Evolutionary conservation across 2,329 filamentous ascomycete genomes (phyloP).

Genomic region (Botryosphaeria dothidea): DNA sequence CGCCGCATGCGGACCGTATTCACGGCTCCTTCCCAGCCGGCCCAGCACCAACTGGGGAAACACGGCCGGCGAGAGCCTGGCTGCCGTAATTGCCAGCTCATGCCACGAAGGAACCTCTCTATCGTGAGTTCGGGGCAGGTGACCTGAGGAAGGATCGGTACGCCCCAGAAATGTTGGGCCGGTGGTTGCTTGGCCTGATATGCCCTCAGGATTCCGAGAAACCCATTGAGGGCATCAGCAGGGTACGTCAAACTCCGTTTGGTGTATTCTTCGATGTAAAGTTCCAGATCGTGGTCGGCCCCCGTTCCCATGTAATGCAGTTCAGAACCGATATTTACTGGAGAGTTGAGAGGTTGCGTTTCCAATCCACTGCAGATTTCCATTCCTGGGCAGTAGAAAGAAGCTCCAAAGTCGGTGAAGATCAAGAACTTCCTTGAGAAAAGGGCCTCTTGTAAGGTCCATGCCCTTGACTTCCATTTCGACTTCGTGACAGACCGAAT

Average conservation of each 20-base stretch:
- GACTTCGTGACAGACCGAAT: background rate
- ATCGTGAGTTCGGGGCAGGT: background rate
- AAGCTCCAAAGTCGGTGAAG: no score
- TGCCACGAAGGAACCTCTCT: background rate
- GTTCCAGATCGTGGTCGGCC: no score
- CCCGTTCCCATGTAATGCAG: no score
- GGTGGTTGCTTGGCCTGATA: background rate
- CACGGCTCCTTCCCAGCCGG: background rate
- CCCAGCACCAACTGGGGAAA: background rate
- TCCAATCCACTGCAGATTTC: no score
- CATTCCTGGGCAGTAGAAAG: no score
- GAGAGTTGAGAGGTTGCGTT: no score
- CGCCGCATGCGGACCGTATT: no score
- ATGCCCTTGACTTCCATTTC: background rate
- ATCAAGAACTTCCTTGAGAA: background rate
- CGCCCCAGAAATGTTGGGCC: background rate
- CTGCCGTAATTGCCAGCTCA: background rate
- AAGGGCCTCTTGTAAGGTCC: background rate
- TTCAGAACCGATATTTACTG: no score
- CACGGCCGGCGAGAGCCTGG: background rate
- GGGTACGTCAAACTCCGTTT: no score
- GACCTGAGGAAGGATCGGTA: background rate
- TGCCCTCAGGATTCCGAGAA: background rate
- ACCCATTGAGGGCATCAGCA: no score
- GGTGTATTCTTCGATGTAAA: no score